Percentiles rank a stretch among this genome's conserved stretches.
These are phyloP conservation scores for Gaillardinia entomophila DNA, from an alignment of 805 yeast species.

Conservation along the genomic window DNA sequence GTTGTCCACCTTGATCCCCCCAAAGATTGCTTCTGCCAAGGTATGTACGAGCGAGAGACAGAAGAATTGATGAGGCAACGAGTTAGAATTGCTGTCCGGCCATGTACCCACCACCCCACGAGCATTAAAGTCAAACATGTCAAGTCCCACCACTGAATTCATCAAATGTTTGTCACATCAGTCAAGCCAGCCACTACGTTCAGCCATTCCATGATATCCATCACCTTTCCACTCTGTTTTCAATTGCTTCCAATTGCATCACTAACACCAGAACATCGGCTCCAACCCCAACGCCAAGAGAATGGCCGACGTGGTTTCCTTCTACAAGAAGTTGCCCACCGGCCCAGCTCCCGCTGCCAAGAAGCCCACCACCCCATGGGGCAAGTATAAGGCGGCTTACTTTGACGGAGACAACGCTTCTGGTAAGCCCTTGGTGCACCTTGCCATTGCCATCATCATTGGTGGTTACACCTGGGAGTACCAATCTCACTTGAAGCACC, in stretches of 20 bases:
- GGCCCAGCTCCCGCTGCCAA: conserved; percentile 78
- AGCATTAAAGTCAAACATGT: no score
- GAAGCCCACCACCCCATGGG: conserved; percentile 60
- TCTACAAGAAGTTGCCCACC: conserved; percentile 94
- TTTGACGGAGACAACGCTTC: conserved; percentile 79
- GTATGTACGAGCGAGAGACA: conserved; percentile 40
- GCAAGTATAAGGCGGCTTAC: conserved; percentile 80
- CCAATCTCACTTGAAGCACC: conserved; percentile 71
- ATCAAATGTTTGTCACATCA: no score
- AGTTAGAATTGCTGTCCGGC: background rate
- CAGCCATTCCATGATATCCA: no score
- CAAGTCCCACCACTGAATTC: no score
- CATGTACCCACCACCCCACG: no score
- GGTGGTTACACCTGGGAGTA: conserved; percentile 91
- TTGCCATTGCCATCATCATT: conserved; percentile 59
- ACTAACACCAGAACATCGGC: conserved; percentile 71
- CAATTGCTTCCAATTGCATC: no score
- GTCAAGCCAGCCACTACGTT: no score
- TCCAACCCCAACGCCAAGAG: conserved; percentile 96
- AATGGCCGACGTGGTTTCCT: conserved; percentile 89
- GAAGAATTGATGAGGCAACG: background rate
- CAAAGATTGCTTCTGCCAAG: conserved; percentile 95
- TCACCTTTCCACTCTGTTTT: no score
- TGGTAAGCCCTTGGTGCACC: conserved; percentile 78
- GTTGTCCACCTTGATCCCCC: conserved; percentile 94